Conservation (phyloP, 345 rosid species). For the Psidium guajava region DNA sequence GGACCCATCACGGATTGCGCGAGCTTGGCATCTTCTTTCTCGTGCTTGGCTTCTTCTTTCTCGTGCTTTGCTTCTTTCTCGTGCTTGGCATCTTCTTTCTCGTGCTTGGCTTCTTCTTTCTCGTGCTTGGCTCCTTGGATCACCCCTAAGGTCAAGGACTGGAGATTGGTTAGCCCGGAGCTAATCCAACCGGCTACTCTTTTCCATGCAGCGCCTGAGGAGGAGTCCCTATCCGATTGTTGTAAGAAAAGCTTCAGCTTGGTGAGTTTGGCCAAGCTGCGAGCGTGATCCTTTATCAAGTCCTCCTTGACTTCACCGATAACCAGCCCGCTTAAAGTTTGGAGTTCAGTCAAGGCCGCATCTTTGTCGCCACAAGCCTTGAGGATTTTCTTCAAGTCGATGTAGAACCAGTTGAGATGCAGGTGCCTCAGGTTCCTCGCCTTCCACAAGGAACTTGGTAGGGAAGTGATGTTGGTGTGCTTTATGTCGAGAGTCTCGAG, state of each 20-base stretch:
- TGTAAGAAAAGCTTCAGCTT: background rate
- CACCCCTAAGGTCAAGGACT: background rate
- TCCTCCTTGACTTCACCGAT: background rate
- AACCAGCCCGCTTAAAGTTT: background rate
- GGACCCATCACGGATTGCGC: background rate
- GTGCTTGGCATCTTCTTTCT: no score
- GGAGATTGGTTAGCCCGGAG: background rate
- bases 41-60: background rate
- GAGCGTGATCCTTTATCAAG: fast-evolving
- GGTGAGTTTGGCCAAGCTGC: background rate
- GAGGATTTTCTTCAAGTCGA: background rate
- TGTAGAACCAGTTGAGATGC: background rate
- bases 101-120: no score
- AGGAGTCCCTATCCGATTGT: background rate
- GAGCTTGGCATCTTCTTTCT: background rate
- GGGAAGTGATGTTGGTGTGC: background rate
- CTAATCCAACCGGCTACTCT: background rate
- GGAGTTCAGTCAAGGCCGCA: background rate
- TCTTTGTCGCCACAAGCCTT: background rate
- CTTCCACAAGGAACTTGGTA: background rate
- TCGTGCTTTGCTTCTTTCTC: no score
- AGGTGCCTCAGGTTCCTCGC: background rate
- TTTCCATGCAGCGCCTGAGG: background rate
- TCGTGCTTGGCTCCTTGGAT: background rate
- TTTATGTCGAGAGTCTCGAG: constrained; percentile 13